Evolutionary conservation across 306 rosid species (phyloP), one percentile per base, ranked within the genome.

Genomic region (Boehmeria nivea): DNA sequence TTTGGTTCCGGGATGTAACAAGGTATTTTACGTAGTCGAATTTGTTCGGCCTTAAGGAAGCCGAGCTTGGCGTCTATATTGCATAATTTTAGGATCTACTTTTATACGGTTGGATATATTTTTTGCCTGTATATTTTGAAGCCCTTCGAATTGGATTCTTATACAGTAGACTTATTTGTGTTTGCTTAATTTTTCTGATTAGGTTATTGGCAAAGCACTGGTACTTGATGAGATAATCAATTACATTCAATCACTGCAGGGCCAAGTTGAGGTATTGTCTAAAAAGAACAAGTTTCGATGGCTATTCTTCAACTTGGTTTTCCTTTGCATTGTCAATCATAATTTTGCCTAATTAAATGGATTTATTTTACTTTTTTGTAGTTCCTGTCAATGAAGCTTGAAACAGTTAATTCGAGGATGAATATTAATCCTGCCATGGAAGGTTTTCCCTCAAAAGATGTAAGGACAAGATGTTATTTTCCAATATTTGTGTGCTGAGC

Each of bases 301-400:
- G n/a, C n/a, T n/a, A 18, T 3, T 27, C 28, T 15, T 39, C 54
- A 16, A n/a, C n/a, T n/a, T 10, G 10, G 3, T 46, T 43, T 59
- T 46, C 18, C 17, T 18, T 56, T 38, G 7, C 36, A 60, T 51
- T 22, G 23, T 33, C 43, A 21, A 49, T 60, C 70, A 51, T 56
- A 38, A 71, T 53, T 33, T 76, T 20, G 8, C 24, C 59, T 24
- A 14, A 46, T 65, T 12, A 54, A 58, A 64, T 67, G 54, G 49
- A 60, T 26, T 8, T 52, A 15, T 54, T 54, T 34, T 15, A 5
- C 19, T 21, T 12, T 20, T 59, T 57, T 44, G 22, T 67, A 91
- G 98, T 91, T 91, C 64, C 85, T 91, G 42, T 91, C 94, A 0
- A 82, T 91, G 94, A 91, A 87, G 82, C 94, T 87, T 39, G 98